These are phyloP conservation scores for Barnettozyma vustinii DNA, from an alignment of 805 yeast species.

Conservation along the genomic window DNA sequence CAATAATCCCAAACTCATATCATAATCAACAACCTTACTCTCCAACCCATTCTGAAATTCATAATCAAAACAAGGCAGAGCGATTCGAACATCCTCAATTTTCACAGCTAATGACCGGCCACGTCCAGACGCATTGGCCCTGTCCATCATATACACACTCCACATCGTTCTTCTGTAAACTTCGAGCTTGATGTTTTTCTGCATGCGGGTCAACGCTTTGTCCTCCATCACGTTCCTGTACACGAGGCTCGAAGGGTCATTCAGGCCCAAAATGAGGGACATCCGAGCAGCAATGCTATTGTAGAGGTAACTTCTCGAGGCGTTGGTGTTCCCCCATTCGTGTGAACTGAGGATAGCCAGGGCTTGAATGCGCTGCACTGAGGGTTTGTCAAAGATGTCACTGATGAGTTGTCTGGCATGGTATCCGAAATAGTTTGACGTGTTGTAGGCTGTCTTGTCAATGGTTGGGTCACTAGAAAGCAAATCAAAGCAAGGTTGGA, in stretches of 20 bases:
- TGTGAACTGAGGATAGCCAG: slow-evolving; percentile 33
- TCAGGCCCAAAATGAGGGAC: slow-evolving; percentile 32
- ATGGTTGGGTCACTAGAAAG: not conserved
- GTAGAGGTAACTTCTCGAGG: slow-evolving; percentile 32
- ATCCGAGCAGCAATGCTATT: slow-evolving; percentile 37
- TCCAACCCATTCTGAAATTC: slow-evolving; percentile 27
- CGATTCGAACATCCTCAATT: slow-evolving; percentile 28
- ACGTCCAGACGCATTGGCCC: slow-evolving; percentile 34
- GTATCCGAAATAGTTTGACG: slow-evolving; percentile 36
- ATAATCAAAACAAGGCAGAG: slow-evolving; percentile 30
- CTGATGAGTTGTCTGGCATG: slow-evolving; percentile 30
- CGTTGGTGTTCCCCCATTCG: slow-evolving; percentile 37
- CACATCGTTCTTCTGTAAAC: slow-evolving; percentile 33
- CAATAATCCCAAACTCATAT: slow-evolving; percentile 5
- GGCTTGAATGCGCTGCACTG: slow-evolving; percentile 34
- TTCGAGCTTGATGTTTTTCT: slow-evolving; percentile 25
- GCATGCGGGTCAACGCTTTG: not conserved
- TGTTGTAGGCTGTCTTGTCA: slow-evolving; percentile 24
- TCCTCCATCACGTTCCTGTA: slow-evolving; percentile 12
- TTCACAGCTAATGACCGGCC: slow-evolving; percentile 29
- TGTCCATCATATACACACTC: slow-evolving; percentile 38
- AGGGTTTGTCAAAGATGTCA: slow-evolving; percentile 34
- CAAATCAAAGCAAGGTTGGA: slow-evolving; percentile 21
- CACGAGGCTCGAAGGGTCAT: slow-evolving; percentile 17
- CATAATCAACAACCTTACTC: slow-evolving; percentile 10